Base-by-base conservation (phyloP, 306 rosid genomes). In the Vigna mungo region DNA sequence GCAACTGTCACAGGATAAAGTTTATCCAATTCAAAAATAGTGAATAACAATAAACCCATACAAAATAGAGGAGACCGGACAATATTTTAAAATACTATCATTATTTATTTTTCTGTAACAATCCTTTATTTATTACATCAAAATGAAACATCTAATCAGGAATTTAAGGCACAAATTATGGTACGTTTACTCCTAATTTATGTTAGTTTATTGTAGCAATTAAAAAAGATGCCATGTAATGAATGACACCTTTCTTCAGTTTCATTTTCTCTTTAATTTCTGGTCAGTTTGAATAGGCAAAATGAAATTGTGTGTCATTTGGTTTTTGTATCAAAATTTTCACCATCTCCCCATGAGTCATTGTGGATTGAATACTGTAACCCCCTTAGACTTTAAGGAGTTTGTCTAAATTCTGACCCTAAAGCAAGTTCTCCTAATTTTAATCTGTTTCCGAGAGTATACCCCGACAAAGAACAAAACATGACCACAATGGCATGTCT, bases 401-500 rank as follows among this genome's bases (percentile, higher is more conserved):
- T 58, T 43, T 43, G 56, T 84, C 74, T 63, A 82, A 82, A 73
- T 82, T 84, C 85, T 82, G 60, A 81, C 68, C 41, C 48, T 32
- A 21, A 11, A 11, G n/a, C 36, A 27, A 52, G 41, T 84, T 83
- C 72, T 68, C 83, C 76, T 71, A 39, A 77, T 80, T 56, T 9
- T 21, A 12, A 10, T 15, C 27, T 55, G 25, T 68, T 79, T 49
- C 54, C 55, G 11, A 7, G 64, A 32, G 1, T 10, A 41, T 37
- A 39, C 6, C 23, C n/a, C 46, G 3, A 46, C 46, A 58, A 32
- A 71, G 32, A 74, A 68, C 48, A 65, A 82, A 79, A 68, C 46
- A 86, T 77, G 86, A 64, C 80, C 84, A 78, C 83, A 20, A 47
- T 80, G 78, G 54, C 87, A 18, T 77, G 87, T 67, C 74, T 81